Evolutionary conservation across 2,329 filamentous ascomycete genomes (phyloP).

Genomic region (Parastagonospora avenae): DNA sequence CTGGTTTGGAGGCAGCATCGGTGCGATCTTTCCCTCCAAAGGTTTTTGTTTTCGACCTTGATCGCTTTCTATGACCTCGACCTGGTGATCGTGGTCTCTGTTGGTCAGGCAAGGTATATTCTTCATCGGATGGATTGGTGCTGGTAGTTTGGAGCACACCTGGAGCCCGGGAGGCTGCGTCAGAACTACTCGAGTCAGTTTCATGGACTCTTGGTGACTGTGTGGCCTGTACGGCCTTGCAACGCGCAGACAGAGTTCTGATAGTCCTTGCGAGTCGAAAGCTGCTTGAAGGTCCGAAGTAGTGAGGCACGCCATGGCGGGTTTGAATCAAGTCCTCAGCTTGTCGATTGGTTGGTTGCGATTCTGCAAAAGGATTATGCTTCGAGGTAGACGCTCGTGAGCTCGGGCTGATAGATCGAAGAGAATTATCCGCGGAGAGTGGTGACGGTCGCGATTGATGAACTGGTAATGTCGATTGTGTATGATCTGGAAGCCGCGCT

Average conservation of each 20-base stretch:
- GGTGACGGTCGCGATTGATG: slow-evolving; percentile 6
- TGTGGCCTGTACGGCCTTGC: slow-evolving; percentile 19
- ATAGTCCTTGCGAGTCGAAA: slow-evolving; percentile 32
- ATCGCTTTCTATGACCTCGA: slow-evolving; percentile 20
- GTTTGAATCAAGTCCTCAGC: slow-evolving; percentile 24
- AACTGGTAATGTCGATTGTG: slow-evolving; percentile 4
- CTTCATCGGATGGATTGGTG: slow-evolving; percentile 25
- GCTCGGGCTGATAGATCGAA: slow-evolving; percentile 9
- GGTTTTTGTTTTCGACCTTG: slow-evolving; percentile 20
- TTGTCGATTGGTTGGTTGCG: slow-evolving; percentile 12
- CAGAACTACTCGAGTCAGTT: slow-evolving; percentile 4
- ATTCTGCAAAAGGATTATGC: slow-evolving; percentile 20
- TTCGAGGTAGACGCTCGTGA: slow-evolving; percentile 13
- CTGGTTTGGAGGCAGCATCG: slow-evolving; percentile 1
- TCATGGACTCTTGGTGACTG: slow-evolving; percentile 9
- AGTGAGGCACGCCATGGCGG: slow-evolving; percentile 26
- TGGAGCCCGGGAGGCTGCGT: background rate
- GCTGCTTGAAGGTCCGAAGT: slow-evolving; percentile 35
- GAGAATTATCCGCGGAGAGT: slow-evolving; percentile 5
- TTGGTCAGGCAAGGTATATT: slow-evolving; percentile 14
- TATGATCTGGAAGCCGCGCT: slow-evolving; percentile 2
- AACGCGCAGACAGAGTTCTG: slow-evolving; percentile 24
- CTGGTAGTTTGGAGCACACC: slow-evolving; percentile 13
- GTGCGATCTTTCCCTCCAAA: slow-evolving; percentile 7
- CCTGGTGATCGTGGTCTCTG: slow-evolving; percentile 4